phyloP scores from a whole-genome alignment of 2,329 filamentous ascomycete genomes.

The Ophiostoma quercus region DNA sequence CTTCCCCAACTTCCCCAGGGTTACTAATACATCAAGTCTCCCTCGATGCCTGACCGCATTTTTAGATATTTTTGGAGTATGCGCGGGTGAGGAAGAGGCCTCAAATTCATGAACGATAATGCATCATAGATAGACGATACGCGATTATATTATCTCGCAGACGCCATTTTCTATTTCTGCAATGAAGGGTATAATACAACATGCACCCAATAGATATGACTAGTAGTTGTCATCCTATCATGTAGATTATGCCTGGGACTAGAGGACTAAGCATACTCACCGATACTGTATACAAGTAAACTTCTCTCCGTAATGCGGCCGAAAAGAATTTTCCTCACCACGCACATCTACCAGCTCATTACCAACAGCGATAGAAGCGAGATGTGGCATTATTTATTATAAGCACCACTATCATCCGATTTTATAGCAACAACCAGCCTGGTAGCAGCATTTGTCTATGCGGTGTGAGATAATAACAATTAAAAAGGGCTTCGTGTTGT shows the following conservation, averaged over 20 bases:
- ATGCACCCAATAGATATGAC: background rate
- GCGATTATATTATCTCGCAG: background rate
- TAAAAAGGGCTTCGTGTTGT: background rate
- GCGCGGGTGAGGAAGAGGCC: background rate
- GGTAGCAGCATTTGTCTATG: slow-evolving; percentile 18
- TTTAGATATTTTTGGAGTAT: background rate
- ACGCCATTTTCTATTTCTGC: too few relatives aligned
- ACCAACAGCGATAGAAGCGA: slow-evolving; percentile 20
- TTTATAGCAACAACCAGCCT: slow-evolving; percentile 22
- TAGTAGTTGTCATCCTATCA: too few relatives aligned
- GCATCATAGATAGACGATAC: background rate
- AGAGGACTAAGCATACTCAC: too few relatives aligned
- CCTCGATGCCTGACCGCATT: background rate
- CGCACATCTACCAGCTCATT: background rate
- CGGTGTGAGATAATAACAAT: too few relatives aligned
- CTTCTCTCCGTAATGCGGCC: background rate
- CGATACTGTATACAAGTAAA: background rate
- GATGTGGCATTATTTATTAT: slow-evolving; percentile 16
- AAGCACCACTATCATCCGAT: slow-evolving; percentile 24
- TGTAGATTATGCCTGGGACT: too few relatives aligned
- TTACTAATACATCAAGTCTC: background rate
- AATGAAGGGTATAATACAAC: background rate
- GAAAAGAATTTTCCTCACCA: background rate
- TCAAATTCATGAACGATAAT: background rate
- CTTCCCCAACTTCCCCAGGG: background rate